Conservation (phyloP, 1,284 basidiomycete genomes). For the Cystobasidium sp. region DNA sequence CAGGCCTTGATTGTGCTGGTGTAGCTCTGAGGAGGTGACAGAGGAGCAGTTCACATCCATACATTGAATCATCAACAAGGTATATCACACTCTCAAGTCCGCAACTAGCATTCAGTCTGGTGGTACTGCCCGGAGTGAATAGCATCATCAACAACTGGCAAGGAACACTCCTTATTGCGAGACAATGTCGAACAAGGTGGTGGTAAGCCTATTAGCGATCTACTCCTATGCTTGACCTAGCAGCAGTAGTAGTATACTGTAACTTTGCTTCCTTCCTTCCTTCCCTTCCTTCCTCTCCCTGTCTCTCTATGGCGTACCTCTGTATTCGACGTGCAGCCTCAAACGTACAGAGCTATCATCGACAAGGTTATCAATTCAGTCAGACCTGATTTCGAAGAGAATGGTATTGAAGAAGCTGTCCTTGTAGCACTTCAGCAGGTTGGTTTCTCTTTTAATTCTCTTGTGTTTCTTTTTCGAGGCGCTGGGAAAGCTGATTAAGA, state of each 20-base stretch:
- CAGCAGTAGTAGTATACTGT: slow-evolving; percentile 14
- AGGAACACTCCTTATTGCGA: background rate
- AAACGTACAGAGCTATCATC: slow-evolving; percentile 89
- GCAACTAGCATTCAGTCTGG: no score
- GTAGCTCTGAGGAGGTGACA: background rate
- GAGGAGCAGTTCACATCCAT: background rate
- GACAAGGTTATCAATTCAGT: slow-evolving; percentile 91
- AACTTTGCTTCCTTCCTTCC: slow-evolving; percentile 14
- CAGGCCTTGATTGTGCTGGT: slow-evolving; percentile 26
- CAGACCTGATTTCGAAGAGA: slow-evolving; percentile 95
- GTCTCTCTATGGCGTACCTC: background rate
- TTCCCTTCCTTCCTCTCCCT: background rate
- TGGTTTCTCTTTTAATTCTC: slow-evolving; percentile 58
- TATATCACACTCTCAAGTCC: background rate
- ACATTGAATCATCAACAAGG: background rate
- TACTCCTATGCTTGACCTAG: slow-evolving; percentile 32
- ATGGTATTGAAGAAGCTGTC: slow-evolving; percentile 90
- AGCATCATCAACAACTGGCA: background rate
- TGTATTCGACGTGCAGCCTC: slow-evolving; percentile 66
- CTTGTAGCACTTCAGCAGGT: slow-evolving; percentile 84
- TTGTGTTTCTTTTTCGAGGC: background rate
- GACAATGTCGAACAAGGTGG: slow-evolving; percentile 61
- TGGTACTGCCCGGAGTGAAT: background rate
- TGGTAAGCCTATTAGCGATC: slow-evolving; percentile 53
- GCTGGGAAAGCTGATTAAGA: background rate